Percentiles rank a stretch among this genome's conserved stretches.
phyloP scores from a whole-genome alignment of 2,329 filamentous ascomycete species.

The Dactylellina drechsleri region DNA sequence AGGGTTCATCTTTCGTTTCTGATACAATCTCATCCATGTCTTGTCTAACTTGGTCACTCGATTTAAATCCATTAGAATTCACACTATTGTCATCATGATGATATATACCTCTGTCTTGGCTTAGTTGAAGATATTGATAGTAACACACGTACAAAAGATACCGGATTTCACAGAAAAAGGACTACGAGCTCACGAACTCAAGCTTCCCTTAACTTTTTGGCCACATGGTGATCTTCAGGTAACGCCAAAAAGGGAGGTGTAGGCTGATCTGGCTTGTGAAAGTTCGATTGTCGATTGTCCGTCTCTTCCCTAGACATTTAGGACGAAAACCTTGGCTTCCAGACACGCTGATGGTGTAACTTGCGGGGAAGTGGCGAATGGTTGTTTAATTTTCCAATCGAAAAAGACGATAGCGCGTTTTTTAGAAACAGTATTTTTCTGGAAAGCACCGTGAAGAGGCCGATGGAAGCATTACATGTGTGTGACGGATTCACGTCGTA shows the following conservation, averaged over 20 bases:
- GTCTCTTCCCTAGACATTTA: background rate
- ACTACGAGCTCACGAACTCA: constrained; percentile 40
- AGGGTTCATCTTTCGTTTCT: too few relatives aligned
- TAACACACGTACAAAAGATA: constrained; percentile 1
- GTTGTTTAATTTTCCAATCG: background rate
- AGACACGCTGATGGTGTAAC: background rate
- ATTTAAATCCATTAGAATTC: constrained; percentile 1
- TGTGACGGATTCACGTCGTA: constrained; percentile 25
- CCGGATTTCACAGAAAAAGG: constrained; percentile 5
- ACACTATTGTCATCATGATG: too few relatives aligned
- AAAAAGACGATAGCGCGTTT: background rate
- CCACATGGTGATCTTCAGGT: constrained; percentile 21
- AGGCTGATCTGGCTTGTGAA: constrained; percentile 29
- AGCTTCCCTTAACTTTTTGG: background rate
- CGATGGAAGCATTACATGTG: constrained; percentile 4
- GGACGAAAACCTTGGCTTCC: constrained; percentile 9
- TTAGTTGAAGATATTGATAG: background rate
- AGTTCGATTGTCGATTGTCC: background rate
- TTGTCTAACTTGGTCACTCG: constrained; percentile 45
- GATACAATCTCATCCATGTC: too few relatives aligned
- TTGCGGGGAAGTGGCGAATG: constrained; percentile 1
- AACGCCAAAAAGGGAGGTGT: background rate
- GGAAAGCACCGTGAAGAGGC: background rate
- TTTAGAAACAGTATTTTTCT: constrained; percentile 21
- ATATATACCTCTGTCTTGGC: background rate